A percentile compares a stretch with the other conserved stretches of the same genome.
Evolutionary conservation across 306 rosid species (phyloP).

Genomic region (Myrica gale): DNA sequence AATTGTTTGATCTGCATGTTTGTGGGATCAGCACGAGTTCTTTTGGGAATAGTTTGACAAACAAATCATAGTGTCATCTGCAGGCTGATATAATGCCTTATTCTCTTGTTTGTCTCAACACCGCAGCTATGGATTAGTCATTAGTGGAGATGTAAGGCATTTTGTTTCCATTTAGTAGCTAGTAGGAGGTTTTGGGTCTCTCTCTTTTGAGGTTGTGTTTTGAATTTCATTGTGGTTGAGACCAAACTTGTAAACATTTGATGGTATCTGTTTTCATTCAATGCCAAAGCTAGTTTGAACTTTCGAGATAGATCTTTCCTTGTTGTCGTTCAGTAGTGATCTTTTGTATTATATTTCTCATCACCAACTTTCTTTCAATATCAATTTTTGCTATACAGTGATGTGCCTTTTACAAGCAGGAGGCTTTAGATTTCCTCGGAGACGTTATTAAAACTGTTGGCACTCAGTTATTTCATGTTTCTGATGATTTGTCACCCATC

Average conservation of each 20-base stretch:
- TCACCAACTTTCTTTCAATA: not conserved
- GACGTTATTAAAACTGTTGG: not conserved
- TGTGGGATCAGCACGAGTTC: constrained; percentile 18
- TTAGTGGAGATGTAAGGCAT: constrained; percentile 22
- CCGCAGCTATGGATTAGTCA: constrained; percentile 23
- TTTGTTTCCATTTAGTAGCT: constrained; percentile 19
- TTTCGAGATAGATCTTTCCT: not conserved
- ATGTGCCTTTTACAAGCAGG: not conserved
- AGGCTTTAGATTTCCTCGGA: not conserved
- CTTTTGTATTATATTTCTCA: constrained; percentile 5
- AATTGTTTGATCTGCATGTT: constrained; percentile 19
- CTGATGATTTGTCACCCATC: not conserved
- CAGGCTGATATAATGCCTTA: constrained; percentile 18
- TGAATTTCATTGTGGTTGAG: constrained; percentile 25
- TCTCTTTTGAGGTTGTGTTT: constrained; percentile 22
- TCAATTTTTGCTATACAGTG: not conserved
- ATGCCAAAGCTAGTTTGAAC: constrained; percentile 7
- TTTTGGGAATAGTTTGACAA: constrained; percentile 27
- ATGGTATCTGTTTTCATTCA: not conserved
- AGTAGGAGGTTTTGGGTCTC: constrained; percentile 24
- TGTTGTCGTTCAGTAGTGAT: not conserved
- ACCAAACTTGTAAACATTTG: constrained; percentile 10
- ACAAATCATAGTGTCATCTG: constrained; percentile 24
- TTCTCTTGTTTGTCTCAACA: constrained; percentile 19
- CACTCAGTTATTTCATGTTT: not conserved